Conservation (phyloP, 345 rosid species). For the Odontarrhena argentea region DNA sequence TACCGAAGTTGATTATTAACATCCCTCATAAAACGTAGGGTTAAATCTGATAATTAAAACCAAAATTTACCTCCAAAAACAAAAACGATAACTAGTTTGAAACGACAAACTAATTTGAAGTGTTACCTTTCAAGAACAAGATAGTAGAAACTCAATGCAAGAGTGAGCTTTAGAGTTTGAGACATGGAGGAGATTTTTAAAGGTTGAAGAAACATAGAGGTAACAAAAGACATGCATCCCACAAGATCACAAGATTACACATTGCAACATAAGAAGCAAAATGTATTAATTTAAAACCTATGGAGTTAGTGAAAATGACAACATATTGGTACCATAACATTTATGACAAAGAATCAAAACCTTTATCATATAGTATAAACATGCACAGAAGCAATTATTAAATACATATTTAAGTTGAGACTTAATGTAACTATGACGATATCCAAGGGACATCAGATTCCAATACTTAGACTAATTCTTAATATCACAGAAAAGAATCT, state of each 20-base stretch:
- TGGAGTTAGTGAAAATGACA: slow-evolving; percentile 25
- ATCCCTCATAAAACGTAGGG: too few relatives aligned
- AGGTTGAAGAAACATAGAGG: not conserved
- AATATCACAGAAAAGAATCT: slow-evolving; percentile 22
- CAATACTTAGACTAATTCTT: slow-evolving; percentile 22
- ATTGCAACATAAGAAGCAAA: slow-evolving; percentile 13
- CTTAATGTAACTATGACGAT: slow-evolving; percentile 18
- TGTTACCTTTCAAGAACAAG: slow-evolving; percentile 28
- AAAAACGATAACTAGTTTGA: too few relatives aligned
- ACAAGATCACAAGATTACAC: slow-evolving; percentile 10
- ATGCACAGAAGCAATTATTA: slow-evolving; percentile 22
- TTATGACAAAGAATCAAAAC: slow-evolving; percentile 9
- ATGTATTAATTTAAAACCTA: not conserved
- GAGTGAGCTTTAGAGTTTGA: slow-evolving; percentile 22
- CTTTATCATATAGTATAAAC: not conserved
- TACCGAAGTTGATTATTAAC: too few relatives aligned
- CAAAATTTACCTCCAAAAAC: too few relatives aligned
- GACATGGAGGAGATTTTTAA: slow-evolving; percentile 8
- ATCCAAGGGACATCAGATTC: slow-evolving; percentile 24
- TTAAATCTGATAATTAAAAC: too few relatives aligned
- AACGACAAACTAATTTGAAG: too few relatives aligned
- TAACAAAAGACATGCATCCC: slow-evolving; percentile 35
- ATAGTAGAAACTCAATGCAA: slow-evolving; percentile 24
- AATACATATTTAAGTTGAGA: not conserved
- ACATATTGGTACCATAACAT: slow-evolving; percentile 18